Percentiles rank a stretch among this genome's conserved stretches.
phyloP scores from a whole-genome alignment of 441 rosid genomes.

The Gossypium davidsonii region DNA sequence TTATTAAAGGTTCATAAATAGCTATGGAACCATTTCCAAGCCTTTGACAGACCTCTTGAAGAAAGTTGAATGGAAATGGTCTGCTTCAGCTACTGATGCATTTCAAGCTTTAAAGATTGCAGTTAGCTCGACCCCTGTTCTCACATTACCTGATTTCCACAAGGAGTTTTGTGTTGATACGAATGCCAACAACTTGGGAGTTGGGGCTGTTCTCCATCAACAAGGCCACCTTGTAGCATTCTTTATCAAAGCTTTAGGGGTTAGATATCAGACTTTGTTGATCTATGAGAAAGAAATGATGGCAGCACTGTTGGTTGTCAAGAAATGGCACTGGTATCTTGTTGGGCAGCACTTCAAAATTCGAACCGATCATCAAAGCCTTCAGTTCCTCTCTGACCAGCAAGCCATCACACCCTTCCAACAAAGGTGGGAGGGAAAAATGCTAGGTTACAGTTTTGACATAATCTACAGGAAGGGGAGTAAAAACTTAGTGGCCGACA shows the following conservation, averaged over 20 bases:
- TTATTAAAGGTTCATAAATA: neutral
- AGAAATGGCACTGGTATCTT: neutral
- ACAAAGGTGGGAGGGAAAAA: neutral
- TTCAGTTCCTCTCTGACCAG: neutral
- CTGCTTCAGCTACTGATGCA: neutral
- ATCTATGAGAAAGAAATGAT: neutral
- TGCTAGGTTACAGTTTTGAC: neutral
- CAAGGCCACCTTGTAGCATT: neutral
- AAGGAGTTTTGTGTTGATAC: neutral
- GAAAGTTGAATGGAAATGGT: neutral
- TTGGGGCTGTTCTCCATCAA: neutral
- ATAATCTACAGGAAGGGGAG: neutral
- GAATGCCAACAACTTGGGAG: neutral
- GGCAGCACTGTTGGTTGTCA: neutral
- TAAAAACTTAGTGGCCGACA: neutral
- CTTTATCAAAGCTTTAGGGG: neutral
- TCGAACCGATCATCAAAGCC: neutral
- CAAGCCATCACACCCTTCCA: neutral
- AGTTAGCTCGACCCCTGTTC: neutral
- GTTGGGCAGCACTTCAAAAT: neutral
- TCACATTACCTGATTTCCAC: neutral
- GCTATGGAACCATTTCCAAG: neutral
- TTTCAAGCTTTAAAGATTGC: neutral
- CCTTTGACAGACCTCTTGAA: neutral
- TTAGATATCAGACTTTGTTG: neutral